These are phyloP conservation scores for Clathrospora elynae DNA, from an alignment of 2,329 filamentous ascomycete species.

Conservation along the genomic window DNA sequence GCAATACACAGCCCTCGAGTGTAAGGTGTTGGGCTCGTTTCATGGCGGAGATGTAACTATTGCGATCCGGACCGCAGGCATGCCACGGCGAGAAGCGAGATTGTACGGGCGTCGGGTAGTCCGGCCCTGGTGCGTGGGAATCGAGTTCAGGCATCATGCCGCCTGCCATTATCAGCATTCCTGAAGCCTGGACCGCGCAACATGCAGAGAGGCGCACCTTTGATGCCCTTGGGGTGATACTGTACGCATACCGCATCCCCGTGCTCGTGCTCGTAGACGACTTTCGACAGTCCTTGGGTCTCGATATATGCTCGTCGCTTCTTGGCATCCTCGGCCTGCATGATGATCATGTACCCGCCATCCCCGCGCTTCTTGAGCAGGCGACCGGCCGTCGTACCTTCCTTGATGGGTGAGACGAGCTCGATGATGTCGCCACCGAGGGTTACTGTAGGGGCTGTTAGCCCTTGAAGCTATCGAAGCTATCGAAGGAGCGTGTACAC, in stretches of 20 bases:
- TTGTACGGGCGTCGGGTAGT: slow-evolving; percentile 48
- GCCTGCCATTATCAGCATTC: slow-evolving; percentile 28
- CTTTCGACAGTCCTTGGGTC: slow-evolving; percentile 40
- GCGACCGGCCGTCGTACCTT: slow-evolving; percentile 50
- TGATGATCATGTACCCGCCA: slow-evolving; percentile 57
- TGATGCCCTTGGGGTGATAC: slow-evolving; percentile 53
- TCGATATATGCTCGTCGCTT: slow-evolving; percentile 48
- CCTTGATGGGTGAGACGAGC: slow-evolving; percentile 48
- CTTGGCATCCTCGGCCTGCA: slow-evolving; percentile 52
- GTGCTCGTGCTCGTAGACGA: slow-evolving; percentile 47
- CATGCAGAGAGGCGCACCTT: too few relatives aligned
- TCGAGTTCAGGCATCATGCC: slow-evolving; percentile 54
- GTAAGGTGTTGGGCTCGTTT: slow-evolving; percentile 43
- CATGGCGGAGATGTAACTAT: slow-evolving; percentile 47
- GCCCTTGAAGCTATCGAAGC: not conserved
- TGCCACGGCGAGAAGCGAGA: slow-evolving; percentile 54
- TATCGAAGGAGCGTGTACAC: slow-evolving; percentile 1
- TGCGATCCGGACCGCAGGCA: slow-evolving; percentile 48
- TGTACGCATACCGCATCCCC: slow-evolving; percentile 48
- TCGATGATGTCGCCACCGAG: slow-evolving; percentile 54
- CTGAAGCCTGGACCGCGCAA: too few relatives aligned
- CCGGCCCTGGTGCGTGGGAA: slow-evolving; percentile 41
- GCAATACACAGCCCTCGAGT: slow-evolving; percentile 44
- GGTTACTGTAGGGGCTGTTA: slow-evolving; percentile 38
- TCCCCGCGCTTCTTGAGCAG: slow-evolving; percentile 52